Evolutionary conservation across 228 moss, liverwort and hornwort species (phyloP), one percentile per base, ranked within the genome.

Genomic region (Sphagnum fallax): DNA sequence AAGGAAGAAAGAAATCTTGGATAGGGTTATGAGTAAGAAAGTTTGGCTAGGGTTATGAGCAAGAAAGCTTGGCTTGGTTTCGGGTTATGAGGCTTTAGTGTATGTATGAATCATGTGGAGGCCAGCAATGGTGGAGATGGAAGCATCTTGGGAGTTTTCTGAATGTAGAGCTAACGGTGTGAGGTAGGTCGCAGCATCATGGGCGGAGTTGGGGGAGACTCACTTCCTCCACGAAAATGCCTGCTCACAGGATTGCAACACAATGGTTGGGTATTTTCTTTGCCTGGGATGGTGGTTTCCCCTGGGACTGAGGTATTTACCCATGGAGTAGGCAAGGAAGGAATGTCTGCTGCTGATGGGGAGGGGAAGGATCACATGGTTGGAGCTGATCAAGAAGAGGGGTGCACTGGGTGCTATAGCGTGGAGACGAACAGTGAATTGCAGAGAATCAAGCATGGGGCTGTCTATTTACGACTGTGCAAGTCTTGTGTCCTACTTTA

Each of bases 361-460:
- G 32, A 32, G 32, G 2, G 32, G 32, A 32, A 32, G 32, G 32
- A 32, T 32, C 2, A 2, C 32, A 3, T 32, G 32, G 32, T 32
- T 32, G 32, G 32, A 32, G 32, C 2, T 32, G 2, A 32, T 32
- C 32, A 32, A 32, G 85, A 87, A 62, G 91, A 88, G 15, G 86
- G 81, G 32, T 91, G 94, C 69, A 75, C 75, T 84, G 88, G 89
- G 57, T 94, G 94, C 65, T 79, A 72, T 61, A 75, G 70, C 8
- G 73, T 68, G 59, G 87, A 95, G 66, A 32, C 0, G 0, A 32
- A 32, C 2, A 32, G 2, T 32, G 79, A 78, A 49, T 82, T 81
- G 75, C 83, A 79, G 69, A 84, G 85, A 78, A 81, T 92, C 13
- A 89, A 90, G 74, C 89, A 90, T 69, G 90, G 82, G 64, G 92